A percentile compares a stretch with the other conserved stretches of the same genome.
Conservation (phyloP, 2,329 filamentous ascomycete species). For the Zelopaecilomyces penicillatus region DNA sequence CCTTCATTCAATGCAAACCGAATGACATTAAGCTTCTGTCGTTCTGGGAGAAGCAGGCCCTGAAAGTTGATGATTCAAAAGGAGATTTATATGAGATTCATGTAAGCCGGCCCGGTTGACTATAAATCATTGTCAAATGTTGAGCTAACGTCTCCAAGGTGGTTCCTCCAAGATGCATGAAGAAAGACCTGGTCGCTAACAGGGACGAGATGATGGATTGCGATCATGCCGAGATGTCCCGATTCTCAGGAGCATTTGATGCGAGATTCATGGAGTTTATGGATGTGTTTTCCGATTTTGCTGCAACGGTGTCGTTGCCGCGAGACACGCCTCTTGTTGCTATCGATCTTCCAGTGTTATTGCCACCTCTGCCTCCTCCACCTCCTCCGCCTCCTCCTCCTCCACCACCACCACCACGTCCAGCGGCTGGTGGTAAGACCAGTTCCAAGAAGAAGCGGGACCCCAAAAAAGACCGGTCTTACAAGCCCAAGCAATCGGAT, state of each 20-base stretch:
- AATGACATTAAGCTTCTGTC: constrained; percentile 4
- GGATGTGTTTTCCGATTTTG: constrained; percentile 6
- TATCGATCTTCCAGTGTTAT: background rate
- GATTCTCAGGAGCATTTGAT: constrained; percentile 11
- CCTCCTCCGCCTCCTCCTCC: background rate
- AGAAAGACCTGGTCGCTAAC: constrained; percentile 1
- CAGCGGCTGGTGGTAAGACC: background rate
- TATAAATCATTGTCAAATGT: background rate
- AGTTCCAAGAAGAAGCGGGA: constrained; percentile 1
- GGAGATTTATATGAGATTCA: background rate
- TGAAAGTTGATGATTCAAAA: background rate
- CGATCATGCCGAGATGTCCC: constrained; percentile 12
- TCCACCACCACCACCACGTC: background rate
- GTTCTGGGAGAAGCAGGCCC: constrained; percentile 10
- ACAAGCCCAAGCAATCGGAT: background rate
- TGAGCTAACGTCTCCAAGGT: background rate
- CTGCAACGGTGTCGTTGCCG: constrained; percentile 1
- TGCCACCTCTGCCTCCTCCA: background rate
- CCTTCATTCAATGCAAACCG: constrained; percentile 6
- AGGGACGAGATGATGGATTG: constrained; percentile 10
- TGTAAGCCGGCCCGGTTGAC: background rate
- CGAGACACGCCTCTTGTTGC: constrained; percentile 1
- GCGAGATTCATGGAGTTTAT: constrained; percentile 9
- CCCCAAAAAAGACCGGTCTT: background rate
- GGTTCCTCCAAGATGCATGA: background rate